Evolutionary conservation across 2,329 filamentous ascomycete species (phyloP), one percentile per base, ranked within the genome.

Genomic region (Monosporascus sp.): DNA sequence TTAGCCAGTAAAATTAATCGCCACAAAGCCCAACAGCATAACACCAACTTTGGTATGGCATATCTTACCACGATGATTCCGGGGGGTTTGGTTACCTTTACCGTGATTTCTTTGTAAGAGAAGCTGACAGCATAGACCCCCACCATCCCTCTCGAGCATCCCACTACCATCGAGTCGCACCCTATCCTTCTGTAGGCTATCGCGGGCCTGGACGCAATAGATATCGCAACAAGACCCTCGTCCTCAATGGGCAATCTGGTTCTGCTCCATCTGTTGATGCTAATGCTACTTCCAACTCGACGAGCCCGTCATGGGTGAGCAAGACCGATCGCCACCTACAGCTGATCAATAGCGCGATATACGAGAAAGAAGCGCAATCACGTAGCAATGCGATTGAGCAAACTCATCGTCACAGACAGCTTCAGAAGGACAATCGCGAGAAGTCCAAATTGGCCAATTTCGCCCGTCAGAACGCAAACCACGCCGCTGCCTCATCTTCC

Each of bases 281-380:
- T 17, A 64, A 64, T 41, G 64, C 69, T 8, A 53, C 70, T 9
- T 67, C 70, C 8, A 70, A 71, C 35, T 64, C 72, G 3, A 69
- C 71, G 2, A 70, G 65, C 40, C 58, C 67, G 18, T 70, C 82
- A 3, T 93, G 87, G 84, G 81, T 94, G 43, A 81, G 85, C 6
- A 88, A 86, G 66, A 86, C 78, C 49, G 88, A 89, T 67, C 86
- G 87, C 49, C 88, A 92, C 66, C 81, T 89, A 66, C 89, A 95
- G 68, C 75, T 95, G 41, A 94, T 95, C 70, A 95, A 93, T 66
- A 82, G 86, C 20, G 82, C 83, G 17, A 81, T 93, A 1, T 94
- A 87, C 67, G 85, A 91, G 58, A 87, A 89, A 67, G 85, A 90
- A 55, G 78, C 80, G 11, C 82, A 89, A 65, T 80, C 81, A 31